Evolutionary conservation across 192 early-diverging fungal genomes (phyloP).

Genomic region (Chytriomyces confervae): DNA sequence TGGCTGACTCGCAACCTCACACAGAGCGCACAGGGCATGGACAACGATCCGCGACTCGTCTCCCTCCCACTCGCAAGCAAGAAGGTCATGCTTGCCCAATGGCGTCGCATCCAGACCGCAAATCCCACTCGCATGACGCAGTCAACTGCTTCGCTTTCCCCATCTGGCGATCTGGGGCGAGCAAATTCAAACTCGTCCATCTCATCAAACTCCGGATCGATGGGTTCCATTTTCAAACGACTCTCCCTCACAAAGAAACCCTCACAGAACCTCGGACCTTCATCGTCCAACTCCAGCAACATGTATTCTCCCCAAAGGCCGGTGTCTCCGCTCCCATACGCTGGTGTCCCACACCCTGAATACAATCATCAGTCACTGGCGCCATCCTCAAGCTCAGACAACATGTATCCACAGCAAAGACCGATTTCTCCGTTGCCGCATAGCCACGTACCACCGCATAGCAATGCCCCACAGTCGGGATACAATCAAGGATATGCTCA

Average conservation of each 20-base stretch:
- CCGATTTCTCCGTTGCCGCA: not conserved
- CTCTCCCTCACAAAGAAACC: not conserved
- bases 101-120: not conserved
- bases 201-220: not conserved
- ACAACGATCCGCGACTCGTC: not conserved
- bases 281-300: not conserved
- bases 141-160: not conserved
- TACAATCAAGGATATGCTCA: not conserved
- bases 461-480: not conserved
- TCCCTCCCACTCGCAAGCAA: not conserved
- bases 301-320: not conserved
- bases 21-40: slow-evolving; percentile 15
- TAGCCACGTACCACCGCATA: not conserved
- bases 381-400: too few relatives aligned
- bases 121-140: not conserved
- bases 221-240: not conserved
- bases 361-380: too few relatives aligned
- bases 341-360: too few relatives aligned
- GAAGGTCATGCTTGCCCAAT: slow-evolving; percentile 10
- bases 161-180: not conserved
- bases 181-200: not conserved
- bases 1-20: not conserved
- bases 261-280: not conserved
- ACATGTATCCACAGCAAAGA: too few relatives aligned
- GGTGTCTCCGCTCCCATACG: too few relatives aligned